These are phyloP conservation scores for Tulasnella sp. DNA, from an alignment of 768 basidiomycete genomes.

Conservation along the genomic window DNA sequence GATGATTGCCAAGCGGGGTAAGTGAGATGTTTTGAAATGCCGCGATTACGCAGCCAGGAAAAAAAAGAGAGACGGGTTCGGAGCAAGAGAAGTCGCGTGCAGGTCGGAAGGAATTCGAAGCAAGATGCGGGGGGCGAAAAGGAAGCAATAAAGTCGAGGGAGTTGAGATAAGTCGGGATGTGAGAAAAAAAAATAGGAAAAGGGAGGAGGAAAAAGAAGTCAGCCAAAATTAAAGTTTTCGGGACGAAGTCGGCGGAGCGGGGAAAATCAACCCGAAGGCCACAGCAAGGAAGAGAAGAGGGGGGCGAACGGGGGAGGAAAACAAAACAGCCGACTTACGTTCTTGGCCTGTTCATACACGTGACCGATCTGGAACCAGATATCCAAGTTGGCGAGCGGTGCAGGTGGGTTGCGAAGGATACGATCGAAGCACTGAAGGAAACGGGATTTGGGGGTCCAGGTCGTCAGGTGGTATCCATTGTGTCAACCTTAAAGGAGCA, in stretches of 20 bases:
- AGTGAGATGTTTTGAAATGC: background rate
- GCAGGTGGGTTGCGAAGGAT: slow-evolving; percentile 94
- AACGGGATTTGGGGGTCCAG: background rate
- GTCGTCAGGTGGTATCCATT: background rate
- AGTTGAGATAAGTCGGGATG: background rate
- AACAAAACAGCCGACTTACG: slow-evolving; percentile 46
- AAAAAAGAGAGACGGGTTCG: background rate
- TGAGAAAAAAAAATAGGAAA: background rate
- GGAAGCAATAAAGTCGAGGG: slow-evolving; percentile 8
- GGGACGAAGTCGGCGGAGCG: slow-evolving; percentile 9
- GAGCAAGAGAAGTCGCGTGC: background rate
- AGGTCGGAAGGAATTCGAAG: background rate
- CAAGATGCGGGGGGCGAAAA: background rate
- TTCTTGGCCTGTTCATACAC: slow-evolving; percentile 98
- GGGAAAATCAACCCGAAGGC: slow-evolving; percentile 3
- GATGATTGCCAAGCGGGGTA: background rate
- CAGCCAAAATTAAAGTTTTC: slow-evolving; percentile 12
- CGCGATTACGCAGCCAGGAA: background rate
- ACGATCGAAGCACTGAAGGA: slow-evolving; percentile 75
- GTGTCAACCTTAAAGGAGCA: background rate
- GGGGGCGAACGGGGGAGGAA: background rate
- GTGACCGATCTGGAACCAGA: slow-evolving; percentile 99
- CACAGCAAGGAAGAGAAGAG: background rate
- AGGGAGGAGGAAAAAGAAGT: slow-evolving; percentile 1
- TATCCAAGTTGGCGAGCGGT: slow-evolving; percentile 93